Conservation (phyloP, 148 eudicot species). For the Beta vulgaris region DNA sequence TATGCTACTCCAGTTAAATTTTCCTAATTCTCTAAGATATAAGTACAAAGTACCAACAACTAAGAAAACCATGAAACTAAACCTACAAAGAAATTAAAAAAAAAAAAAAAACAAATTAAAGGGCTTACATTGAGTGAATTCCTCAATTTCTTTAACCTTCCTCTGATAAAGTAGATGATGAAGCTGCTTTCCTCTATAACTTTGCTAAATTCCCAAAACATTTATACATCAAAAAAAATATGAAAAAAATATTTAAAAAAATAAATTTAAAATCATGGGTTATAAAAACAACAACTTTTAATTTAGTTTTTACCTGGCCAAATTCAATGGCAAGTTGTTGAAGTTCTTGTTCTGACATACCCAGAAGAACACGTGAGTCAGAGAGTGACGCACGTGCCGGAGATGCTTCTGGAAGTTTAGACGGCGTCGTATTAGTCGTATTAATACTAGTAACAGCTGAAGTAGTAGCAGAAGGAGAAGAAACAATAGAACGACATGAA, state of each 20-base stretch:
- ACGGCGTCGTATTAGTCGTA: not conserved
- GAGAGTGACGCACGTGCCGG: slow-evolving; percentile 20
- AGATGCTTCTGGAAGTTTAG: slow-evolving; percentile 19
- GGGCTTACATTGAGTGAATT: slow-evolving; percentile 64
- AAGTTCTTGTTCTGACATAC: slow-evolving; percentile 84
- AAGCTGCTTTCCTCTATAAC: slow-evolving; percentile 88
- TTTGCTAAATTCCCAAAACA: slow-evolving; percentile 42
- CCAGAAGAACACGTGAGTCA: slow-evolving; percentile 67
- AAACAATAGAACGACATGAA: slow-evolving; percentile 27
- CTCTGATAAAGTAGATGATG: slow-evolving; percentile 87
- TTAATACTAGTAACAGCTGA: slow-evolving; percentile 8
- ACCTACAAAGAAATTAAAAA: not conserved
- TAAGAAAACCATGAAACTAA: not conserved
- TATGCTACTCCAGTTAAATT: not conserved
- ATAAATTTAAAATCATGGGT: not conserved
- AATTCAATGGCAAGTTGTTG: slow-evolving; percentile 79
- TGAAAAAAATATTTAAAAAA: not conserved
- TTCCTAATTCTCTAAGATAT: not conserved
- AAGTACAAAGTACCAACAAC: not conserved
- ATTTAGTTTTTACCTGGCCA: slow-evolving; percentile 50
- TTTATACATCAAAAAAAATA: not conserved
- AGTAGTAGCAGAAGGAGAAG: slow-evolving; percentile 19
- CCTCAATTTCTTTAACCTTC: slow-evolving; percentile 73
- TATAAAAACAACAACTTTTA: not conserved
- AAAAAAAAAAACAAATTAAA: not conserved